Base-by-base conservation (phyloP, 2,329 filamentous ascomycete species). In the Parafenestella ontariensis region DNA sequence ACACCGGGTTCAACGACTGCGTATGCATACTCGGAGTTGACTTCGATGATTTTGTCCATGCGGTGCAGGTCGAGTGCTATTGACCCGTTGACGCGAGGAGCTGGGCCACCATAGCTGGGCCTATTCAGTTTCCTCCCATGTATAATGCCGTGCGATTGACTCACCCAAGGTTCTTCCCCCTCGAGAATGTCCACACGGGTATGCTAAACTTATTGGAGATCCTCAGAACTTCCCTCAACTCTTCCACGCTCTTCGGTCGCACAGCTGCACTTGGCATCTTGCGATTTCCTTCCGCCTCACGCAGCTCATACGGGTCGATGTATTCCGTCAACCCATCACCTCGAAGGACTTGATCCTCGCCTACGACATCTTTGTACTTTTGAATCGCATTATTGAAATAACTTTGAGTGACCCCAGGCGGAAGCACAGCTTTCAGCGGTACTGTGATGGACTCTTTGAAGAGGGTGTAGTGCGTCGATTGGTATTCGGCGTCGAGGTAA, bases 301-400 rank as follows among this genome's bases (percentile, higher is more conserved):
- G 73, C 9, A 81, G 69, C 64, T 81, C 78, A 49, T 81, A 81
- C 1, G 79, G 79, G 49, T 81, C 79, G 39, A 81, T 77, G 52
- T 81, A 81, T 51, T 81, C 78, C 5, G 68, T 73, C 29, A 81
- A 55, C 1, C 62, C 70, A 21, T 75, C 68, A n/a, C 73, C 72
- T 5, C 68, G 66, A 47, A 78, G 74, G 1, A 81, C 76, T 3
- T 76, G 70, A 15, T 77, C 71, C 23, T 74, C 57, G 2, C 78
- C 78, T 3, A 81, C 64, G 1, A 70, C 57, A 11, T 54, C 56
- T 46, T 69, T 65, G 43, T 77, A 73, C 40, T 74, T 66, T 28
- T 68, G 46, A 8, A 81, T 65, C 2, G 78, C 79, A 10, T 56
- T 48, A 18, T 73, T 65, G 39, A 81, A 81, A 10, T 73, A 75